Base-by-base conservation (phyloP, 1,139 yeast species). In the Candida tetrigidarum region DNA sequence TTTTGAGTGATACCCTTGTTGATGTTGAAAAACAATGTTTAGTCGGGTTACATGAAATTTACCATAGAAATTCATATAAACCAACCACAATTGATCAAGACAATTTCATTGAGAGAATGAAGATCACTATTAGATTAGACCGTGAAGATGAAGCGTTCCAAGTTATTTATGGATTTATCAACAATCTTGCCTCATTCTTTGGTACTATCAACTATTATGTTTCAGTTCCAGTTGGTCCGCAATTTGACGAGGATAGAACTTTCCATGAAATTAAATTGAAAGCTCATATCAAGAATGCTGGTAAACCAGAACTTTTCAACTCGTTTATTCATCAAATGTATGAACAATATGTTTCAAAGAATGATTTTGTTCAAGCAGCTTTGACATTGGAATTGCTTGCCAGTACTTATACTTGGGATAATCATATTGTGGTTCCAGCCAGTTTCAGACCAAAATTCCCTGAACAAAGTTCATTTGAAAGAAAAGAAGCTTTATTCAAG, bases 161-260 rank as follows among this genome's bases (percentile, higher is more conserved):
- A 1, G 66, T 80, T 38, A 72, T 86, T 40, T 67, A 75, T 50
- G 67, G 69, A 39, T 80, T 84, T 45, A 71, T 85, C 48, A 78
- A 77, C 48, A 83, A 80, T 45, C 61, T 88, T 35, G 63, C 82
- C 29, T 85, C 82, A 27, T 87, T 89, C 64, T 66, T 89, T 50
- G 80, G 78, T 44, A 81, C 84, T 18, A 74, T 87, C 57, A 76
- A 83, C 50, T 90, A 87, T 56, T 78, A 86, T 56, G 80, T 80
- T 53, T 78, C 80, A 52, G 89, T 90, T 46, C 96, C 97, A 16
- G 78, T 78, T 41, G 93, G 92, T 16, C 84, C 84, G 39, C 96
- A 90, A 57, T 90, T 86, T 64, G 93, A 86, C 55, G 96, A 87
- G 58, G 96, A 90, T 62, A 74, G 96, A 60, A 84, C 91, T 3